Conservation (phyloP, 2,329 filamentous ascomycete genomes). For the Microsporum canis region DNA sequence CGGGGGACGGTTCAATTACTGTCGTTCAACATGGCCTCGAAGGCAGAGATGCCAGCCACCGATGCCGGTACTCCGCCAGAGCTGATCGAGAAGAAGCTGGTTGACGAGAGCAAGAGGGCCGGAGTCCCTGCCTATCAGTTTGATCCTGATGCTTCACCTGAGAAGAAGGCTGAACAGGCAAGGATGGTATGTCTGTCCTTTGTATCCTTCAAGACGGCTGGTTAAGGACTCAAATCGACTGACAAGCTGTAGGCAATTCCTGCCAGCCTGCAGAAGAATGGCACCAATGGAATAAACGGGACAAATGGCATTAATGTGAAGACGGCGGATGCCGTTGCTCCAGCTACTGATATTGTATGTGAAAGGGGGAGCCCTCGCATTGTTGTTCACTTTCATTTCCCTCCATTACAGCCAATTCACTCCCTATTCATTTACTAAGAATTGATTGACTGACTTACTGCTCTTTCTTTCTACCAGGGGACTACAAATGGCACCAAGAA, state of each 20-base stretch:
- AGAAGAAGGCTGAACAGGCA: slow-evolving; percentile 73
- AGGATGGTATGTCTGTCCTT: slow-evolving; percentile 50
- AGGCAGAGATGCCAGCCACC: slow-evolving; percentile 53
- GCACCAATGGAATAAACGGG: background rate
- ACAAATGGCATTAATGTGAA: slow-evolving; percentile 10
- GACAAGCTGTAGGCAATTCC: slow-evolving; percentile 9
- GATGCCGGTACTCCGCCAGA: slow-evolving; percentile 55
- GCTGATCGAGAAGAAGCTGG: slow-evolving; percentile 60
- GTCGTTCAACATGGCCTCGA: slow-evolving; percentile 6
- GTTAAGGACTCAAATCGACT: background rate
- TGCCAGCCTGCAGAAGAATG: slow-evolving; percentile 34
- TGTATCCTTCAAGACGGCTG: background rate
- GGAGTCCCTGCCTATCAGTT: slow-evolving; percentile 76
- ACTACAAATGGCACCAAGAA: background rate
- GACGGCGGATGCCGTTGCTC: slow-evolving; percentile 32
- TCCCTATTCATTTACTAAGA: background rate
- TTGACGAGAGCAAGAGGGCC: slow-evolving; percentile 65
- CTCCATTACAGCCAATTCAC: background rate
- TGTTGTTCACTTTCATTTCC: background rate
- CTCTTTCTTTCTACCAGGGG: background rate
- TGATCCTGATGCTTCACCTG: slow-evolving; percentile 69
- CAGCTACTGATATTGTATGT: slow-evolving; percentile 63
- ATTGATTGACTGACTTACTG: background rate
- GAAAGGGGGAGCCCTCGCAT: background rate
- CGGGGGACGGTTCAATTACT: background rate